phyloP scores from a whole-genome alignment of 495 filamentous ascomycete genomes.

The Penicillium taxi region DNA sequence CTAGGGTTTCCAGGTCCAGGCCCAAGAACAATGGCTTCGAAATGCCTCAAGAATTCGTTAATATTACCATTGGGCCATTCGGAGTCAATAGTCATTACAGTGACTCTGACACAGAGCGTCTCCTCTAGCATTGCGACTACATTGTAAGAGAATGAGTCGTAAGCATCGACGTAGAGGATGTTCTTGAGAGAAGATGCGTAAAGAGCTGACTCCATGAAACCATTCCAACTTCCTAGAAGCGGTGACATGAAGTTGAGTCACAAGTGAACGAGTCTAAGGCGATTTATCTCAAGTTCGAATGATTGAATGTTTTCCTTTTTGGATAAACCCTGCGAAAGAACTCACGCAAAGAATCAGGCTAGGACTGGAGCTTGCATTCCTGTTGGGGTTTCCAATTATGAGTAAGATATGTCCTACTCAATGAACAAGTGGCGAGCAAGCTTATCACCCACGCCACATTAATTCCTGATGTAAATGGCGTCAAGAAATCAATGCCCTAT shows the following conservation, averaged over 20 bases:
- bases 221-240: constrained; percentile 26
- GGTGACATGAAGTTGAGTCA: constrained; percentile 26
- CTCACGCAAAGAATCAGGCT: no score
- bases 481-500: no score
- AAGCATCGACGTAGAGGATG: constrained; percentile 85
- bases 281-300: not conserved
- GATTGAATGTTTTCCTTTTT: not conserved
- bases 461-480: no score
- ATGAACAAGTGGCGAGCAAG: not conserved
- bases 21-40: constrained; percentile 71
- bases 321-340: not conserved
- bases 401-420: not conserved
- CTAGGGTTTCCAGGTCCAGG: constrained; percentile 67
- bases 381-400: not conserved
- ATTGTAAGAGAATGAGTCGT: constrained; percentile 94
- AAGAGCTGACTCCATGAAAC: not conserved
- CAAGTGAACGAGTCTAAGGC: not conserved
- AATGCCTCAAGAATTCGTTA: constrained; percentile 46
- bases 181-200: constrained; percentile 20
- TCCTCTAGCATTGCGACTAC: constrained; percentile 71
- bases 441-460: no score
- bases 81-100: constrained; percentile 62
- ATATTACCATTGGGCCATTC: constrained; percentile 40
- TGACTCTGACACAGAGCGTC: constrained; percentile 55
- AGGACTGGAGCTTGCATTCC: no score